Percentiles rank a stretch among this genome's conserved stretches.
phyloP scores from a whole-genome alignment of 495 filamentous ascomycete species.

The Talaromyces liani region DNA sequence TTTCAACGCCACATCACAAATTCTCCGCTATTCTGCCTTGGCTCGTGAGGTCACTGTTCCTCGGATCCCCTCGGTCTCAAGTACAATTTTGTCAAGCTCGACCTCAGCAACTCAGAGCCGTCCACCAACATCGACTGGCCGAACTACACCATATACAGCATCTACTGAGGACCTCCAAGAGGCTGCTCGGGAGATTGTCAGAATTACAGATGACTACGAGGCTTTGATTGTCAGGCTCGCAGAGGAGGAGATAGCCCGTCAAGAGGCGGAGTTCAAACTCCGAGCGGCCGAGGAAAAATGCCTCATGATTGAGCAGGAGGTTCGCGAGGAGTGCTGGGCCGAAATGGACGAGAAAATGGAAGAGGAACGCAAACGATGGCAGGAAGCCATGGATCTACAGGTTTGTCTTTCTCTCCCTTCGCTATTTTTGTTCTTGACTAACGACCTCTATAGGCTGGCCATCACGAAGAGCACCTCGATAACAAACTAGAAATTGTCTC shows the following conservation, averaged over 20 bases:
- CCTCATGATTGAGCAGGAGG: conserved; percentile 67
- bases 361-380: conserved; percentile 68
- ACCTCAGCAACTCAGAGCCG: conserved; percentile 13
- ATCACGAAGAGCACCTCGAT: conserved; percentile 76
- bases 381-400: conserved; percentile 64
- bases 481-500: conserved; percentile 83
- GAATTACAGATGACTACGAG: conserved; percentile 69
- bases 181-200: conserved; percentile 64
- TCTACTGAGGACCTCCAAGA: conserved; percentile 65
- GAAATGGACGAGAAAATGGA: conserved; percentile 79
- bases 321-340: conserved; percentile 80
- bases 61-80: conserved; percentile 69
- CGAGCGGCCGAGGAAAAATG: conserved; percentile 60
- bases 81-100: conserved; percentile 47
- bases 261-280: conserved; percentile 45
- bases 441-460: conserved; percentile 31
- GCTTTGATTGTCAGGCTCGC: conserved; percentile 44
- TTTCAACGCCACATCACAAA: conserved; percentile 94
- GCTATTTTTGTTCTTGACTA: no score
- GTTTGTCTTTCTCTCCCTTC: conserved; percentile 31
- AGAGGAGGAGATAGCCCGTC: conserved; percentile 55
- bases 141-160: conserved; percentile 40
- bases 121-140: conserved; percentile 31
- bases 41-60: conserved; percentile 92
- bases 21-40: conserved; percentile 88